Percentiles rank a stretch among this genome's conserved stretches.
phyloP scores from a whole-genome alignment of 257 asterid species.

The Linaria vulgaris region DNA sequence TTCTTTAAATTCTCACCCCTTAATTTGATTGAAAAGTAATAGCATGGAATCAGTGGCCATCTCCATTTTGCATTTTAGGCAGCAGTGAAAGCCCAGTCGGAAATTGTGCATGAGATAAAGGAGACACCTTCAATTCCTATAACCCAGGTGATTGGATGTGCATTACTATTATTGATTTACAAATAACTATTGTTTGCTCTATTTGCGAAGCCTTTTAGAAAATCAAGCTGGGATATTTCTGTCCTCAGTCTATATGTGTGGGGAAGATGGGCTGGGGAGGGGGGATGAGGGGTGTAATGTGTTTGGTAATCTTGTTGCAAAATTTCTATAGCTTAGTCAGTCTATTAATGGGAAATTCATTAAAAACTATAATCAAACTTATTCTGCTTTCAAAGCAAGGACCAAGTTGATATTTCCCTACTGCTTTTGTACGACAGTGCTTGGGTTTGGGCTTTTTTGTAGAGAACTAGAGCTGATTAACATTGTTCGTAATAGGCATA shows the following conservation, averaged over 20 bases:
- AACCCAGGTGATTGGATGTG: conserved; percentile 44
- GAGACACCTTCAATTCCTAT: conserved; percentile 57
- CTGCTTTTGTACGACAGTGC: too few relatives aligned
- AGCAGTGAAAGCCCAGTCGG: conserved; percentile 76
- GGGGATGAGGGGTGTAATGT: too few relatives aligned
- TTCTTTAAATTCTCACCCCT: conserved; percentile 18
- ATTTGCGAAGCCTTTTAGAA: conserved; percentile 7
- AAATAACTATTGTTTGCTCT: background rate
- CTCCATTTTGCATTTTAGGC: conserved; percentile 48
- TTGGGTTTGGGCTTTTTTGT: conserved; percentile 12
- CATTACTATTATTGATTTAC: conserved; percentile 15
- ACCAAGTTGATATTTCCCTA: too few relatives aligned
- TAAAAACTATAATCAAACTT: background rate
- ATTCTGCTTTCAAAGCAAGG: background rate
- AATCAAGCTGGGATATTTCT: background rate
- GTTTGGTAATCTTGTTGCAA: too few relatives aligned
- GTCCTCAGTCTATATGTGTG: background rate
- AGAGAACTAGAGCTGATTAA: background rate
- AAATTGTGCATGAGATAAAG: conserved; percentile 55
- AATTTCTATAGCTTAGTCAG: too few relatives aligned
- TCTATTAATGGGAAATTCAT: too few relatives aligned
- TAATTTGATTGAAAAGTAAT: conserved; percentile 15
- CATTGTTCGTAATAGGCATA: too few relatives aligned
- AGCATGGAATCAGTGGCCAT: conserved; percentile 14
- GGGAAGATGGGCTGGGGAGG: background rate